phyloP scores from a whole-genome alignment of 805 yeast genomes.

The Pichia scutulata region DNA sequence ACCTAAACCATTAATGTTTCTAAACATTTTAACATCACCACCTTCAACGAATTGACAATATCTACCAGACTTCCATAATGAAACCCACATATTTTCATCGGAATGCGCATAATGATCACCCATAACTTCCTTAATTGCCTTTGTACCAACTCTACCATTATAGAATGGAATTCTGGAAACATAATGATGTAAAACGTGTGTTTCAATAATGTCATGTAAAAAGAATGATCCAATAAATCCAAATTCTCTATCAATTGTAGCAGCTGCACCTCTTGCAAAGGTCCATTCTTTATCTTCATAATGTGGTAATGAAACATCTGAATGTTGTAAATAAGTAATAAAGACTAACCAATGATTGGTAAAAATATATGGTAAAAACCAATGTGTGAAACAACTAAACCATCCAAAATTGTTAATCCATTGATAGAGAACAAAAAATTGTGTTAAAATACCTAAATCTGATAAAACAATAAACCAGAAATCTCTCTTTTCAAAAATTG shows the following conservation, averaged over 20 bases:
- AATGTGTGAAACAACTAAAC: constrained; percentile 56
- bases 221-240: constrained; percentile 72
- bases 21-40: constrained; percentile 60
- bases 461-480: constrained; percentile 64
- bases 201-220: constrained; percentile 86
- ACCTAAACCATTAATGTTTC: constrained; percentile 64
- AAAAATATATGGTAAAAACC: constrained; percentile 69
- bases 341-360: constrained; percentile 89
- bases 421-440: constrained; percentile 44
- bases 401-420: constrained; percentile 59
- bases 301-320: constrained; percentile 74
- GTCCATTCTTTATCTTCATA: constrained; percentile 72
- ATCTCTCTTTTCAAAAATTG: constrained; percentile 66
- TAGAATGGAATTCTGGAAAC: constrained; percentile 81
- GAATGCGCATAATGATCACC: constrained; percentile 66
- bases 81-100: constrained; percentile 66
- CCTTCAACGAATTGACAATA: constrained; percentile 70
- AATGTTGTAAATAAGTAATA: constrained; percentile 78
- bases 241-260: constrained; percentile 78
- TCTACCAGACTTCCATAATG: constrained; percentile 57
- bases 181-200: constrained; percentile 84
- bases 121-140: constrained; percentile 74
- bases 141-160: constrained; percentile 75
- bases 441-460: constrained; percentile 61
- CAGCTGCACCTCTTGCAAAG: constrained; percentile 85